Percentiles rank a stretch among this genome's conserved stretches.
Evolutionary conservation across 192 early-diverging fungal species (phyloP).

Genomic region (Backusella liffmaniae): DNA sequence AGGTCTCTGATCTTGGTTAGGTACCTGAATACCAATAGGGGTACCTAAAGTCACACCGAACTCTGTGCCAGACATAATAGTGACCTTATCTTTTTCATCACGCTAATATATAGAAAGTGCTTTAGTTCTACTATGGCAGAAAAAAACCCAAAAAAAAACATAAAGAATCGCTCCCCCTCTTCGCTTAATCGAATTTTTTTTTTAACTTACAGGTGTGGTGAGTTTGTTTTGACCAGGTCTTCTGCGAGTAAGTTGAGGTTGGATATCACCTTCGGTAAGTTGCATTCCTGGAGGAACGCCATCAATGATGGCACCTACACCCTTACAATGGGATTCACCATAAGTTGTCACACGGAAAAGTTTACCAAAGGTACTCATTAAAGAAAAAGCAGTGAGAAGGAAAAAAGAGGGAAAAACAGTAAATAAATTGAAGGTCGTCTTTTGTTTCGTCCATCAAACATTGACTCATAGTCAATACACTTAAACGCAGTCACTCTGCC

Average conservation of each 20-base stretch:
- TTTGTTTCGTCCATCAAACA: conserved; percentile 7
- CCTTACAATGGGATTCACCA: conserved; percentile 99
- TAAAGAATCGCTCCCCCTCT: not conserved
- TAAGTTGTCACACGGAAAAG: conserved; percentile 90
- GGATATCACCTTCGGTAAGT: conserved; percentile 88
- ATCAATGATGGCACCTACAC: conserved; percentile 95
- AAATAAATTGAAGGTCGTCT: not conserved
- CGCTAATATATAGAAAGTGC: conserved; percentile 47
- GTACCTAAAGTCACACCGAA: conserved; percentile 92
- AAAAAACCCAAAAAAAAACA: not conserved
- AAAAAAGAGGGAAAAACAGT: not conserved
- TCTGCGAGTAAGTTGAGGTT: conserved; percentile 88
- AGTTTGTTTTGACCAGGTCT: conserved; percentile 94
- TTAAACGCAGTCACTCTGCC: not conserved
- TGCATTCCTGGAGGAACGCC: conserved; percentile 94
- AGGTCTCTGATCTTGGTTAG: conserved; percentile 95
- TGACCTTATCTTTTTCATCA: conserved; percentile 93
- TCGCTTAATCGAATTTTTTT: not conserved
- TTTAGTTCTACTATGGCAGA: not conserved
- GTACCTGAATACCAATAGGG: conserved; percentile 89
- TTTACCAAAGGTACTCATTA: conserved; percentile 84
- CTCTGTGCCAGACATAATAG: conserved; percentile 93
- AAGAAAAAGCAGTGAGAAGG: not conserved
- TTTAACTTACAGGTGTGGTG: conserved; percentile 81
- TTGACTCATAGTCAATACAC: not conserved